Conservation (phyloP, 2,329 filamentous ascomycete genomes). For the Capronia coronata region DNA sequence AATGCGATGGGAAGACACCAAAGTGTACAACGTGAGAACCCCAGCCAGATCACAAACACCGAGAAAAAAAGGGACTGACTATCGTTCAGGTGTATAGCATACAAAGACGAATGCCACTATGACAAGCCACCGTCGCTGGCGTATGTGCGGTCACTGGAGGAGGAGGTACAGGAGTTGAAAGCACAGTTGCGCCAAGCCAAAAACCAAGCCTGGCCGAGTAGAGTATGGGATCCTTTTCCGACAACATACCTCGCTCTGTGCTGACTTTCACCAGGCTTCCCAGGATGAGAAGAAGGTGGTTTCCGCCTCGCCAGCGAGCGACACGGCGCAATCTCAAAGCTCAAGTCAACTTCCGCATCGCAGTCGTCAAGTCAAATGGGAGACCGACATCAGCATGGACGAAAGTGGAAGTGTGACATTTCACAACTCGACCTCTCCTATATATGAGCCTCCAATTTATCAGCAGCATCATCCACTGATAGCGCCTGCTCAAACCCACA, state of each 20-base stretch:
- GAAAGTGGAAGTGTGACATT: constrained; percentile 26
- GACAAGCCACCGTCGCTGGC: constrained; percentile 28
- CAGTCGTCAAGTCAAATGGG: constrained; percentile 22
- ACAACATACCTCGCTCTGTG: too few species aligned
- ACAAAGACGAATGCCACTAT: constrained; percentile 29
- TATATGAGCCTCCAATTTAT: constrained; percentile 23
- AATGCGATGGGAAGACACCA: constrained; percentile 28
- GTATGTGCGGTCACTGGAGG: constrained; percentile 28
- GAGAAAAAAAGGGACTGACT: background rate
- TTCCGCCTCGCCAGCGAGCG: constrained; percentile 23
- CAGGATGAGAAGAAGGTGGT: constrained; percentile 25
- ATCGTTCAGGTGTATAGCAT: constrained; percentile 24
- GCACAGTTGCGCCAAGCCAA: constrained; percentile 25
- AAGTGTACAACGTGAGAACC: constrained; percentile 27
- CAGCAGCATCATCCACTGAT: constrained; percentile 12
- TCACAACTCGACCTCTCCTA: constrained; percentile 26
- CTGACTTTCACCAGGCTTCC: constrained; percentile 10
- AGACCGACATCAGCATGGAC: constrained; percentile 26
- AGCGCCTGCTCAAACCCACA: constrained; percentile 2
- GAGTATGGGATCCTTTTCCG: too few species aligned
- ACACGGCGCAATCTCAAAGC: constrained; percentile 18
- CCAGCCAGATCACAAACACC: background rate
- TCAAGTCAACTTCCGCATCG: constrained; percentile 15
- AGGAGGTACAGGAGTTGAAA: constrained; percentile 26
- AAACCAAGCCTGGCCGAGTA: constrained; percentile 24